phyloP scores from a whole-genome alignment of 192 early-diverging fungal genomes.

The Backusella morwellensis region DNA sequence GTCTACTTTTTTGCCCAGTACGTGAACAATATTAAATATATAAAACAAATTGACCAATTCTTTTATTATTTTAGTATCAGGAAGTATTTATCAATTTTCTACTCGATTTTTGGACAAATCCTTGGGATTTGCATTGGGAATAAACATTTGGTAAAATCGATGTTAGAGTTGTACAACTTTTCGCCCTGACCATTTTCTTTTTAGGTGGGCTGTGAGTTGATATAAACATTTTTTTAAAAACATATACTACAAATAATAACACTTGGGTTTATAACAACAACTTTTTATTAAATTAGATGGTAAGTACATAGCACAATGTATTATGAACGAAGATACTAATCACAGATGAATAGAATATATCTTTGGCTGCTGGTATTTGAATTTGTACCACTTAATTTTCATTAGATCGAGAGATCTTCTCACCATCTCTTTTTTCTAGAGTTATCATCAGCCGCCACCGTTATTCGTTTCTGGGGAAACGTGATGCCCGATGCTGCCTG shows the following conservation, averaged over 20 bases:
- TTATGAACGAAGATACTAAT: neutral
- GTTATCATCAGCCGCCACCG: conserved; percentile 75
- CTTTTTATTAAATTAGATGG: conserved; percentile 25
- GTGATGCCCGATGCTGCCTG: conserved; percentile 41
- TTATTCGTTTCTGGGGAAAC: conserved; percentile 66
- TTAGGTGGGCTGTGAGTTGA: conserved; percentile 14
- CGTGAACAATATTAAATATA: neutral
- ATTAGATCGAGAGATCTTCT: neutral
- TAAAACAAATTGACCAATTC: neutral
- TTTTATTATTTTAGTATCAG: conserved; percentile 39
- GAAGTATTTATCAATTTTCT: conserved; percentile 68
- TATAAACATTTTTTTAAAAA: neutral
- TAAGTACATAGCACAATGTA: neutral
- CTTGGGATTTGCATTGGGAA: conserved; percentile 64
- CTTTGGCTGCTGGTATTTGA: conserved; percentile 18
- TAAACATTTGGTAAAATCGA: conserved; percentile 56
- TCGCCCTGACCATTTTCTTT: neutral
- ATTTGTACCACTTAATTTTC: neutral
- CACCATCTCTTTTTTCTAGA: conserved; percentile 31
- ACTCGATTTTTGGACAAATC: conserved; percentile 77
- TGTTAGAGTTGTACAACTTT: neutral
- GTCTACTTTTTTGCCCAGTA: conserved; percentile 70
- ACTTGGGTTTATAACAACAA: conserved; percentile 33
- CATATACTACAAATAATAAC: neutral
- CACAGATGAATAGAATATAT: conserved; percentile 2